Conservation (phyloP, 352 stramenopile species). For the Saprolegnia diclina region DNA sequence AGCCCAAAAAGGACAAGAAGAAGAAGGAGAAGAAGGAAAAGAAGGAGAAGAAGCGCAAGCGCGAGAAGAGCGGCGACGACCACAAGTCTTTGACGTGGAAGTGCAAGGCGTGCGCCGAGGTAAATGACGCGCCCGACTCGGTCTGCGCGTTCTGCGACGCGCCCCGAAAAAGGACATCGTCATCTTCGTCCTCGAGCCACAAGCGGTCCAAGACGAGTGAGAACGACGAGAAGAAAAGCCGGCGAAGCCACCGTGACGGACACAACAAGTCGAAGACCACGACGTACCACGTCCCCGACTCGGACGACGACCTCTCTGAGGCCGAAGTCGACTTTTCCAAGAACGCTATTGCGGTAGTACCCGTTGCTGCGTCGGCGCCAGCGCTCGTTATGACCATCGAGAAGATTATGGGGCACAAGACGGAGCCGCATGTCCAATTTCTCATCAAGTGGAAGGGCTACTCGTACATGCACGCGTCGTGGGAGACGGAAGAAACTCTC, state of each 20-base stretch:
- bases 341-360: background rate
- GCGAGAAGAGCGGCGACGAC: constrained; percentile 17
- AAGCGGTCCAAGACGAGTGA: constrained; percentile 23
- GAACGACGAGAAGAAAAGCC: constrained; percentile 29
- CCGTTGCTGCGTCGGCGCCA: background rate
- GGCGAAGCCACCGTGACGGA: constrained; percentile 51
- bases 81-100: constrained; percentile 19
- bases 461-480: constrained; percentile 84
- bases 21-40: constrained; percentile 19
- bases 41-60: constrained; percentile 25
- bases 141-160: background rate
- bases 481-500: constrained; percentile 69
- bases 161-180: constrained; percentile 23
- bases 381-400: constrained; percentile 74
- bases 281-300: constrained; percentile 75
- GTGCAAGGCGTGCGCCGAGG: constrained; percentile 18
- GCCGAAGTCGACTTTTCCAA: constrained; percentile 29
- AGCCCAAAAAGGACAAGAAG: constrained; percentile 8
- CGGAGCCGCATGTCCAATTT: constrained; percentile 63
- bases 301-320: constrained; percentile 59
- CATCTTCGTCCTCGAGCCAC: constrained; percentile 32
- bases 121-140: constrained; percentile 5
- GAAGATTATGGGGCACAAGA: constrained; percentile 80
- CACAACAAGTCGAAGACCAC: constrained; percentile 72
- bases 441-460: constrained; percentile 89